Conservation (phyloP, 768 basidiomycete species). For the Podaxis sp. region DNA sequence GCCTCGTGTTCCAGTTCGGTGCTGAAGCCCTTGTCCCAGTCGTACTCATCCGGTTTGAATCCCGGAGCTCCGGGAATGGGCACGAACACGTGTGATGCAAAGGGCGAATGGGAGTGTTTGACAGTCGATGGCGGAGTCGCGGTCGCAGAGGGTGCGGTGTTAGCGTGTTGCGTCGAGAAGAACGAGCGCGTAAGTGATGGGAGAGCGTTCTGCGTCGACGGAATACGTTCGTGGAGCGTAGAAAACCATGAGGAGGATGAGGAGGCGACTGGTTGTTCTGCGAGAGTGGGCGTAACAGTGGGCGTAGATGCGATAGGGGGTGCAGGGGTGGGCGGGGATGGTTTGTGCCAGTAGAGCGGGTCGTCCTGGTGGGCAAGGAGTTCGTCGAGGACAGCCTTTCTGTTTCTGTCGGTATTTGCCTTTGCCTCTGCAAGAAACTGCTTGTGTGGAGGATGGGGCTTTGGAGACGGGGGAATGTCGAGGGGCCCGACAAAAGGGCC, state of each 20-base stretch:
- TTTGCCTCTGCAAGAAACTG: conserved; percentile 10
- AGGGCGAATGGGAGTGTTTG: conserved; percentile 34
- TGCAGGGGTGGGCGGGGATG: neutral
- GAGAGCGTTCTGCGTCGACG: neutral
- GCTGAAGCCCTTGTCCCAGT: conserved; percentile 71
- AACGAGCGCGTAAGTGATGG: conserved; percentile 8
- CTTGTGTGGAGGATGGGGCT: neutral
- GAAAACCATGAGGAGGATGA: neutral
- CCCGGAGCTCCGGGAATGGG: conserved; percentile 73
- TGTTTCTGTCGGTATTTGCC: conserved; percentile 11
- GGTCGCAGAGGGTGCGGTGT: conserved; percentile 29
- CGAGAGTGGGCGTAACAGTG: neutral
- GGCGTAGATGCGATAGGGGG: conserved; percentile 6
- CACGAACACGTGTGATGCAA: conserved; percentile 40
- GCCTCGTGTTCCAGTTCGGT: conserved; percentile 43
- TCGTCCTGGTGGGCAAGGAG: conserved; percentile 12
- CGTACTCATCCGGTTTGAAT: conserved; percentile 60
- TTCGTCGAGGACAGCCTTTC: conserved; percentile 9
- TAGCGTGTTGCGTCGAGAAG: neutral
- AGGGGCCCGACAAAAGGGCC: conserved; percentile 13
- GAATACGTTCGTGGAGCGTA: conserved; percentile 5
- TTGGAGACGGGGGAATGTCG: conserved; percentile 5
- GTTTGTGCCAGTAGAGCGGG: conserved; percentile 10
- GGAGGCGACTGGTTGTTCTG: neutral
- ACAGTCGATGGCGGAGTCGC: conserved; percentile 10